Evolutionary conservation across 2,329 filamentous ascomycete genomes (phyloP), one percentile per base, ranked within the genome.

Genomic region (Amylocarpus encephaloides): DNA sequence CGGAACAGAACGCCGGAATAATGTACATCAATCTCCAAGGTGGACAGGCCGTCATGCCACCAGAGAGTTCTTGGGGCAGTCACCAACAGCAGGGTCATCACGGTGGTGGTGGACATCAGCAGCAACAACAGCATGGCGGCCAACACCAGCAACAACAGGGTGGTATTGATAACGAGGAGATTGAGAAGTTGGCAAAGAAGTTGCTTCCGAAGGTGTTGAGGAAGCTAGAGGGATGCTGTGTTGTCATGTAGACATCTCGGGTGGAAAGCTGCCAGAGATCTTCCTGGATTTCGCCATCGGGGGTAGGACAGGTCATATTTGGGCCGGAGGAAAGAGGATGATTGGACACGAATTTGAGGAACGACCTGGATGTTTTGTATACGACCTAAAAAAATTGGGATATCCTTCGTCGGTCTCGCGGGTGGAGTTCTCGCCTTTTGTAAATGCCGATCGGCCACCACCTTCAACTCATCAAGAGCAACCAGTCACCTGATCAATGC

Each of bases 11-110:
- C 61, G 86, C 85, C 7, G 93, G 93, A 1, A 74, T 90, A 13
- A 91, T 98, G 38, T 95, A 88, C 65, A 81, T 97, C 54, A 86
- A 96, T 65, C 73, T 97, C 56, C 81, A 85, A 59, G 89, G 90
- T 49, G 86, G 83, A 11, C 73, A 80, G 43, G 82, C 80, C 2
- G 64, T 70, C 11, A 70, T 78, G 33, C 68, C 77, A 36, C 68
- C 73, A 40, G 63, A 66, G 45, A 69, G 74, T 38, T 73, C 76
- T 30, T 32, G 32, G 2, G 67, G 68, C 7, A 68, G 71, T 63
- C 42, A 68, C 2, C 70, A 76, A 18, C 68, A 71, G 53, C 67
- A 61, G 46, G 65, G 56, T 5, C 70, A 72, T n/a, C 40, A 49
- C 9, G 70, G 73, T 34, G 72, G 77, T 57, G 65, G 22, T 3